These are phyloP conservation scores for Pyronema domesticum DNA, from an alignment of 495 filamentous ascomycete species.

Conservation along the genomic window DNA sequence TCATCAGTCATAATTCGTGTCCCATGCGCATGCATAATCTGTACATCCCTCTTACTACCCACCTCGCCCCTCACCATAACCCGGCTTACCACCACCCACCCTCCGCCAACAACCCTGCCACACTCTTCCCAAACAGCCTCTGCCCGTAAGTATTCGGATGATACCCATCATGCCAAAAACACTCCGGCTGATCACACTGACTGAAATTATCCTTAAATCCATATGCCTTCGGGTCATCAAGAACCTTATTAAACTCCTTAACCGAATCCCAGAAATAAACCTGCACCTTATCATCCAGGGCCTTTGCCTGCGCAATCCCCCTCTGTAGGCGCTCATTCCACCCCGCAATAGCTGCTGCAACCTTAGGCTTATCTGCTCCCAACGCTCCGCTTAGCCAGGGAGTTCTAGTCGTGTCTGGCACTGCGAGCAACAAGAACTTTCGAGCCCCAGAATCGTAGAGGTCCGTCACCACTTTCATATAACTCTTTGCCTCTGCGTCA, in stretches of 20 bases:
- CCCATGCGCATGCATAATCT: no score
- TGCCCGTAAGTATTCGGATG: neutral
- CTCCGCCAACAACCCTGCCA: neutral
- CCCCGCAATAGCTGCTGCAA: neutral
- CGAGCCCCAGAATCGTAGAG: neutral
- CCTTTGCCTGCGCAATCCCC: neutral
- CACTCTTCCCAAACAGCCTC: neutral
- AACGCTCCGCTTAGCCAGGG: neutral
- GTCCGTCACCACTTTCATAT: neutral
- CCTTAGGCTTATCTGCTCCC: neutral
- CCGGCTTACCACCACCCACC: neutral
- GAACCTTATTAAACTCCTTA: neutral
- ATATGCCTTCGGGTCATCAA: neutral
- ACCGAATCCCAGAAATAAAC: neutral
- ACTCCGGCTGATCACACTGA: neutral
- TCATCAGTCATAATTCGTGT: no score
- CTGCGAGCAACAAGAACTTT: neutral
- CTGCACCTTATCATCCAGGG: neutral
- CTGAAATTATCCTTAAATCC: neutral
- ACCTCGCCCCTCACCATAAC: neutral
- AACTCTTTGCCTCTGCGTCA: neutral
- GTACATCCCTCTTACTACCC: no score
- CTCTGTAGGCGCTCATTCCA: neutral
- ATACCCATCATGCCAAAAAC: constrained; percentile 1
- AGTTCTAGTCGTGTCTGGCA: neutral